phyloP scores from a whole-genome alignment of 2,329 filamentous ascomycete species.

The Dactylellina leptospora region DNA sequence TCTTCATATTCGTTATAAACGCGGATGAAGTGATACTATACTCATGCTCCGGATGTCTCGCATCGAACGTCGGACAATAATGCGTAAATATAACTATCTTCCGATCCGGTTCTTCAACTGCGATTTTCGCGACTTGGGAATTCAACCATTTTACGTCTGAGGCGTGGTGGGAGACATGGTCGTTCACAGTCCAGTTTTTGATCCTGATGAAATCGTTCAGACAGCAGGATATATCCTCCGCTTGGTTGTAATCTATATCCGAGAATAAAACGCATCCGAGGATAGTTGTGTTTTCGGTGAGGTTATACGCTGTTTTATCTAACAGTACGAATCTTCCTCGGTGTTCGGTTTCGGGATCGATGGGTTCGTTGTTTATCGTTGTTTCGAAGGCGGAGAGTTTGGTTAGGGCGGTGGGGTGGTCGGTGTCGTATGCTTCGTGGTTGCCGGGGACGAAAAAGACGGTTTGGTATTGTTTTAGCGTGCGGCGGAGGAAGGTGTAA shows the following conservation, averaged over 20 bases:
- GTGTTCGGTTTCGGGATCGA: background rate
- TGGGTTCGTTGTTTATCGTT: slow-evolving; percentile 3
- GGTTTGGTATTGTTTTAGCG: slow-evolving; percentile 64
- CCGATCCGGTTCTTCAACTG: background rate
- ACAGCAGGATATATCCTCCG: slow-evolving; percentile 61
- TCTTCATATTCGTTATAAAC: slow-evolving; percentile 62
- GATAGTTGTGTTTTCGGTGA: slow-evolving; percentile 60
- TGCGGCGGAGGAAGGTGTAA: slow-evolving; percentile 63
- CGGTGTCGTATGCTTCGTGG: slow-evolving; percentile 65
- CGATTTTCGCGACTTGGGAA: slow-evolving; percentile 42
- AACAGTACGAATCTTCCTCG: slow-evolving; percentile 61
- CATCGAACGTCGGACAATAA: slow-evolving; percentile 55
- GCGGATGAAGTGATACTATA: slow-evolving; percentile 50
- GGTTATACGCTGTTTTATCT: slow-evolving; percentile 60
- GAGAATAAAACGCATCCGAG: slow-evolving; percentile 67
- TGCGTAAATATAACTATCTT: slow-evolving; percentile 56
- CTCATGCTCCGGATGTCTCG: slow-evolving; percentile 51
- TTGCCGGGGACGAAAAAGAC: slow-evolving; percentile 68
- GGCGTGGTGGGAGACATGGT: slow-evolving; percentile 55
- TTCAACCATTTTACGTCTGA: slow-evolving; percentile 58
- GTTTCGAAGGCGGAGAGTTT: slow-evolving; percentile 52
- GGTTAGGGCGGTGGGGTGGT: slow-evolving; percentile 30
- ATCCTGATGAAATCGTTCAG: slow-evolving; percentile 67
- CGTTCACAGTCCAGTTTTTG: slow-evolving; percentile 55
- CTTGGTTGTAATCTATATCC: slow-evolving; percentile 60